Evolutionary conservation across 768 basidiomycete species (phyloP).

Genomic region (Lyophyllum semitale): DNA sequence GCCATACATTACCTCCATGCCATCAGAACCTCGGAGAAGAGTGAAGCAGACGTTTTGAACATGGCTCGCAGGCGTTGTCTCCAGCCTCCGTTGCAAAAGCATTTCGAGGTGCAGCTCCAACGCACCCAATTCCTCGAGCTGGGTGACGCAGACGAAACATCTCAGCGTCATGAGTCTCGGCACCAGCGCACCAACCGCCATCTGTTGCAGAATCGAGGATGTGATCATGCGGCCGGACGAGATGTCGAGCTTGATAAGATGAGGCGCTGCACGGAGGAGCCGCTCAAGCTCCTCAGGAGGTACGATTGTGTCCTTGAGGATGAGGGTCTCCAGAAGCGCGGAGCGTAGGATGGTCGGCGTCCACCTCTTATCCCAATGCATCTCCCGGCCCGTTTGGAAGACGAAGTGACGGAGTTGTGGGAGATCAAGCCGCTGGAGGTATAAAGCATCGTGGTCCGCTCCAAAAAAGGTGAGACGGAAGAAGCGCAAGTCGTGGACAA

Average conservation of each 20-base stretch:
- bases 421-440: background rate
- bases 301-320: background rate
- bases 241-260: background rate
- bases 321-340: background rate
- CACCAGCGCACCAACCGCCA: conserved; percentile 1
- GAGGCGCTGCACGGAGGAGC: background rate
- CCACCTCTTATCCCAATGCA: conserved; percentile 2
- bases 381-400: background rate
- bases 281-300: background rate
- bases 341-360: conserved; percentile 2
- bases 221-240: conserved; percentile 4
- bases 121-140: background rate
- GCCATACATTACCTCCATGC: background rate
- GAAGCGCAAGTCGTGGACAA: background rate
- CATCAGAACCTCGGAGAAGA: background rate
- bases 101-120: conserved; percentile 8
- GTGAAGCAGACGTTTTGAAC: background rate
- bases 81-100: conserved; percentile 2
- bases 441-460: background rate
- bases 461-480: background rate
- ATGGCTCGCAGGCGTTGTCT: background rate
- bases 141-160: background rate
- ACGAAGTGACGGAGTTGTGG: conserved; percentile 2
- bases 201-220: background rate
- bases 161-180: background rate